Evolutionary conservation across 352 stramenopile species (phyloP), one percentile per base, ranked within the genome.

Genomic region (Pythium insidiosum): DNA sequence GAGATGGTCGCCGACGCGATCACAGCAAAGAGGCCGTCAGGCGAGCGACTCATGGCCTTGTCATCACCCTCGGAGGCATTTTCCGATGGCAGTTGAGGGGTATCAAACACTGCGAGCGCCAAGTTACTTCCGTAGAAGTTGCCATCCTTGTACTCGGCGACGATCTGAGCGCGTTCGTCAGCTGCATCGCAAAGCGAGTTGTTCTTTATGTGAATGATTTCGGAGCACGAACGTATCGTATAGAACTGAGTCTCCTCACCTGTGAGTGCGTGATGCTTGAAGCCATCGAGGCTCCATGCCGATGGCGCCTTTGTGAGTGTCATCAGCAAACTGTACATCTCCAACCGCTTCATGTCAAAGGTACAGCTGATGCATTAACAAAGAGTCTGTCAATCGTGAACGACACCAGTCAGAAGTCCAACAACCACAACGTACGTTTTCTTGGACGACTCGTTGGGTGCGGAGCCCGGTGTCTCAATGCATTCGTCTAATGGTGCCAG

Each of bases 311-410:
- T 69, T 20, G n/a, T n/a, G n/a, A 72, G 55, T 16, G 43, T 63
- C 34, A 88, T 36, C 1, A 82, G 65, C 31, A 88, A 61, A 38
- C 72, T 84, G 47, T 83, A 88, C 52, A 85, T 61, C 40, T 82
- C 63, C 22, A 82, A 51, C 38, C 68, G 64, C 11, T 49, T 38
- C 70, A 87, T 85, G 31, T 82, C 56, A 34, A 84, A 84, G 4
- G 58, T 64, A 46, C 74, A 88, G 5, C 69, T 83, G 23, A 13
- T 47, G 23, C 3, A n/a, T 1, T 16, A 43, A 11, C 9, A 18
- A 29, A 26, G 13, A 37, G 35, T 19, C 3, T 35, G n/a, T n/a
- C n/a, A n/a, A n/a, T n/a, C n/a, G n/a, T n/a, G n/a, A n/a, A n/a
- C n/a, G n/a, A n/a, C n/a, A n/a, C n/a, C n/a, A n/a, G n/a, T n/a